Evolutionary conservation across 139 green algal genomes (phyloP).

Genomic region (Chlamydomonas sp.): DNA sequence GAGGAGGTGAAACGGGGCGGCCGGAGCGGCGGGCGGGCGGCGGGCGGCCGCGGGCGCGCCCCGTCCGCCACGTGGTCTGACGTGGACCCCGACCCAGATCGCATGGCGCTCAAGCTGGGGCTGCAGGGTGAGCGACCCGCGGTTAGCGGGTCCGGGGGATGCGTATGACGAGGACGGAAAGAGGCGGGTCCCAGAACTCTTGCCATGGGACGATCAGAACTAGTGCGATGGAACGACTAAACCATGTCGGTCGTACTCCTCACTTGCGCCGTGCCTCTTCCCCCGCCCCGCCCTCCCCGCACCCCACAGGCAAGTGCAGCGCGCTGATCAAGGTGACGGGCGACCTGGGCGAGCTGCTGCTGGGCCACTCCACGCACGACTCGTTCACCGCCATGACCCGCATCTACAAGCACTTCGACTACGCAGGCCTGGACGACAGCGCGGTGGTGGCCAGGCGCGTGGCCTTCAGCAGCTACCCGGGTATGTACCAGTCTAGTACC

Average conservation of each 20-base stretch:
- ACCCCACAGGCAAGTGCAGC: conserved; percentile 59
- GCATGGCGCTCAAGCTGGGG: conserved; percentile 40
- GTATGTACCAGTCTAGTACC: background rate
- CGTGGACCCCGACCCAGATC: conserved; percentile 6
- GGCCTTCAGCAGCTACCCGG: conserved; percentile 76
- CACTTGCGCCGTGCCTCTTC: background rate
- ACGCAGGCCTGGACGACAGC: conserved; percentile 28
- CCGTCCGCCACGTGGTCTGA: background rate
- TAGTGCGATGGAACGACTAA: too few species aligned
- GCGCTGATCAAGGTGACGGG: conserved; percentile 71
- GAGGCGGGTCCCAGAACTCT: background rate
- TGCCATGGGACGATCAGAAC: too few species aligned
- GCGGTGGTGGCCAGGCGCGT: conserved; percentile 12
- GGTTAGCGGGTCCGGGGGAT: background rate
- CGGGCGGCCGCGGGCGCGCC: background rate
- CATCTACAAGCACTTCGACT: conserved; percentile 82
- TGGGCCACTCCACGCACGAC: conserved; percentile 74
- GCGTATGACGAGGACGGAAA: background rate
- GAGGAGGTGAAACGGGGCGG: background rate
- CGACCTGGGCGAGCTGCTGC: conserved; percentile 55
- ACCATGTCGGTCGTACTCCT: too few species aligned
- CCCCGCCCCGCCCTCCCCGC: background rate
- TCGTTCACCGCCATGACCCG: conserved; percentile 66
- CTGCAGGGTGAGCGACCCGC: conserved; percentile 39
- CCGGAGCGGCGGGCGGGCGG: background rate